Percentiles rank a stretch among this genome's conserved stretches.
Conservation (phyloP, 2,329 filamentous ascomycete species). For the Clonostachys byssicola region DNA sequence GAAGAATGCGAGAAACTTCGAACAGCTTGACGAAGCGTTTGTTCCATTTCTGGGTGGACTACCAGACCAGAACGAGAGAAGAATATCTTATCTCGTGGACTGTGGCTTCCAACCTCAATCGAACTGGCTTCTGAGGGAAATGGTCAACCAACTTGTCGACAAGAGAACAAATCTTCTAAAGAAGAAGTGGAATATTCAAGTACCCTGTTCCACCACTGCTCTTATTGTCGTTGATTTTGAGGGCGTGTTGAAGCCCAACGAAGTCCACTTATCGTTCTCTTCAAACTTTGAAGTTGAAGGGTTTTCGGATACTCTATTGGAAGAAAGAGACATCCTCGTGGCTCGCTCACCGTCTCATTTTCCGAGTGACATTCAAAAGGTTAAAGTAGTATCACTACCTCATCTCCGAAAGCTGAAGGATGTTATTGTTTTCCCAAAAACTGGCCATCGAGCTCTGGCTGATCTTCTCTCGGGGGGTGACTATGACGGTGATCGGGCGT, state of each 20-base stretch:
- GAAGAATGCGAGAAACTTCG: slow-evolving; percentile 24
- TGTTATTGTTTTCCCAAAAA: slow-evolving; percentile 71
- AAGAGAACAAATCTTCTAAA: slow-evolving; percentile 49
- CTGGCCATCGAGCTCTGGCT: slow-evolving; percentile 59
- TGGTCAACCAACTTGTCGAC: slow-evolving; percentile 40
- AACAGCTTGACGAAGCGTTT: slow-evolving; percentile 28
- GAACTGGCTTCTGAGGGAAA: slow-evolving; percentile 41
- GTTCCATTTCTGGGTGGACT: slow-evolving; percentile 44
- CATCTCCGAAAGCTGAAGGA: slow-evolving; percentile 68
- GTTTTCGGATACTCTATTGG: slow-evolving; percentile 47
- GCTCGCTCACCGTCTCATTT: slow-evolving; percentile 67
- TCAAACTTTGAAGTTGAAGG: slow-evolving; percentile 54
- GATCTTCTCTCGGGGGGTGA: slow-evolving; percentile 73
- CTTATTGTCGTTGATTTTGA: slow-evolving; percentile 68
- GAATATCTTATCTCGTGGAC: slow-evolving; percentile 49
- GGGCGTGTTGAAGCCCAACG: slow-evolving; percentile 36
- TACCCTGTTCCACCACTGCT: slow-evolving; percentile 57
- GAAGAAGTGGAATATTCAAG: slow-evolving; percentile 52
- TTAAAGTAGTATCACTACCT: slow-evolving; percentile 51
- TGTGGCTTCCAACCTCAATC: slow-evolving; percentile 52
- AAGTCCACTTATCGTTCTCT: slow-evolving; percentile 67
- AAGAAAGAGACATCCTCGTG: slow-evolving; percentile 59
- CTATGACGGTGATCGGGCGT: slow-evolving; percentile 76
- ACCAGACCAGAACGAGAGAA: slow-evolving; percentile 44
- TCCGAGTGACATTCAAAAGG: slow-evolving; percentile 68